Base-by-base conservation (phyloP, 164 flowering plant species). In the Vitis riparia region DNA sequence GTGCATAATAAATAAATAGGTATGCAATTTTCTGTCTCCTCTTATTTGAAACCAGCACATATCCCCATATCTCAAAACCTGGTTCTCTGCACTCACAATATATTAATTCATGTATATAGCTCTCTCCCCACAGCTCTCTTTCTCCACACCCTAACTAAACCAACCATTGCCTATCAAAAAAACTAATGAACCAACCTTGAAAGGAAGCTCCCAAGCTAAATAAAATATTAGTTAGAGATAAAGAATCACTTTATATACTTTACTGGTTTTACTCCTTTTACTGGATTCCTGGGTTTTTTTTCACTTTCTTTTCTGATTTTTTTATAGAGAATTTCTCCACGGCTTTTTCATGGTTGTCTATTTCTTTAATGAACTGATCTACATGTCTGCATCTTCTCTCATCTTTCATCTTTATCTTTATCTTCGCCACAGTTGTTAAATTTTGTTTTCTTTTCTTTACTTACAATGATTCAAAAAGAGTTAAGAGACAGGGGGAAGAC, bases 201-300 rank as follows among this genome's bases (percentile, higher is more conserved):
- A 57, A 29, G 64, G 30, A 50, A 19, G 27, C 2, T 29, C 10
- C n/a, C 17, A 44, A 30, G 13, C 10, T 49, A 12, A 74, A 51
- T 66, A 77, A 7, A 68, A 62, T 23, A 75, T 13, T 52, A 11
- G 5, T 16, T 60, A 51, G 59, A 71, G 52, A 11, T 62, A 71
- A 58, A 68, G 74, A 61, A 62, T 62, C 74, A 67, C 69, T 79
- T 73, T 37, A 57, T 10, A 73, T 10, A 73, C 68, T 74, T 75
- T 58, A 55, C 66, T 74, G 29, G 63, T 70, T 73, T 73, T 59
- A 70, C 53, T 55, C 64, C 71, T 79, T 79, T 74, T 60, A 79
- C 84, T 74, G 84, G 81, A 83, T 75, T 79, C 80, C 83, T 71
- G 87, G 87, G 60, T 75, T 68, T 76, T 16, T 48, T 19, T 71